These are phyloP conservation scores for Fusarium goolgardi DNA, from an alignment of 2,329 filamentous ascomycete genomes.

Conservation along the genomic window DNA sequence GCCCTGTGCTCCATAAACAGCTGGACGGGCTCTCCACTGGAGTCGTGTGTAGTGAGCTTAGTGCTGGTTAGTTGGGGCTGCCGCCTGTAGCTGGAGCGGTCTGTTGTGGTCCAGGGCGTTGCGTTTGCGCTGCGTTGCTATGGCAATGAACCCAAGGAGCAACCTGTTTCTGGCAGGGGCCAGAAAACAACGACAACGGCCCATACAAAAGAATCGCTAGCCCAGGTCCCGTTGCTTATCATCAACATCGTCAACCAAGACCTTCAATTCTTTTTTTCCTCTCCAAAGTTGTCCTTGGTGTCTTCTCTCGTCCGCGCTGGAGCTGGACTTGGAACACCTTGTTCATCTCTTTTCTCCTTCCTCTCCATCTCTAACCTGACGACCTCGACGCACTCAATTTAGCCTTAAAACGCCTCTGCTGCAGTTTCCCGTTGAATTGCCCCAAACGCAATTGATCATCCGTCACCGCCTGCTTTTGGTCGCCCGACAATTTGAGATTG, in stretches of 20 bases:
- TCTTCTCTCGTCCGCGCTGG: constrained; percentile 36
- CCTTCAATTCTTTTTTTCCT: constrained; percentile 36
- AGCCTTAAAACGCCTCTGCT: constrained; percentile 22
- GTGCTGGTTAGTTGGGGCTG: constrained; percentile 4
- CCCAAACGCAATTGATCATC: constrained; percentile 24
- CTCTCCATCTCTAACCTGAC: background rate
- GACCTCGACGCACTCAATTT: background rate
- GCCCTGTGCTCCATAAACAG: constrained; percentile 7
- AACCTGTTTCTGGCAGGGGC: constrained; percentile 45
- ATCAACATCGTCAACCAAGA: constrained; percentile 40
- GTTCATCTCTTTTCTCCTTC: background rate
- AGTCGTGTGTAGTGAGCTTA: background rate
- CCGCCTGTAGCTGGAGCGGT: constrained; percentile 18
- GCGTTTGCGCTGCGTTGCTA: constrained; percentile 29
- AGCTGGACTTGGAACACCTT: constrained; percentile 26
- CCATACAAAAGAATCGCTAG: constrained; percentile 34
- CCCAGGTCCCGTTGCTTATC: constrained; percentile 29
- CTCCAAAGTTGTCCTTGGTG: constrained; percentile 35
- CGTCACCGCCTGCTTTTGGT: constrained; percentile 42
- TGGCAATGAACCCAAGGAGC: constrained; percentile 30
- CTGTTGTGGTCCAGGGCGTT: constrained; percentile 17
- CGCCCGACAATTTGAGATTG: constrained; percentile 19
- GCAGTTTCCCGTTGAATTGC: constrained; percentile 30
- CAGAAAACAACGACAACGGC: constrained; percentile 29
- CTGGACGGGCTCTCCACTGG: background rate